phyloP scores from a whole-genome alignment of 345 rosid genomes.

The Theobroma cacao region DNA sequence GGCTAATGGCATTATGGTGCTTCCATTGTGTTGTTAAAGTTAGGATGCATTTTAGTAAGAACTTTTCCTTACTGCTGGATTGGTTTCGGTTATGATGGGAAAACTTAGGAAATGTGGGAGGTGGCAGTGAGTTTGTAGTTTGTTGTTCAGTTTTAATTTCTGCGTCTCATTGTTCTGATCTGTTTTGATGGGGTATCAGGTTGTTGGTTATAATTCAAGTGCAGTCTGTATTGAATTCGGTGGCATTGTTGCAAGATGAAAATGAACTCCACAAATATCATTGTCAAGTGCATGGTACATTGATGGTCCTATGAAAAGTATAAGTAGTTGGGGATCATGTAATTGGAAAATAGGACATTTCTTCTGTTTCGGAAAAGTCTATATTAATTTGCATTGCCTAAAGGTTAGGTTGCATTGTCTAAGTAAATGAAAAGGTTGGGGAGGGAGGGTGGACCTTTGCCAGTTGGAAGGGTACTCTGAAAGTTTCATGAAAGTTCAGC shows the following conservation, averaged over 20 bases:
- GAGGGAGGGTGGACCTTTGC: neutral
- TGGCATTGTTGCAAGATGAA: neutral
- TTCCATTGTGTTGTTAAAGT: no score
- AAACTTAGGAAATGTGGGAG: no score
- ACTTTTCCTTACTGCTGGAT: no score
- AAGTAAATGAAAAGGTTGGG: neutral
- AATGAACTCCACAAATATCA: neutral
- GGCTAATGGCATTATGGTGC: no score
- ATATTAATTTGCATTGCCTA: neutral
- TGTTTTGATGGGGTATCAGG: neutral
- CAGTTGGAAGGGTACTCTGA: neutral
- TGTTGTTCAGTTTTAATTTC: neutral
- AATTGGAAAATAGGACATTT: neutral
- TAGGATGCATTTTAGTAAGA: neutral
- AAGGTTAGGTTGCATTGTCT: neutral
- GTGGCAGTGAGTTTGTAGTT: neutral
- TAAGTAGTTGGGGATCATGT: neutral
- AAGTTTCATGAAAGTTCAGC: neutral
- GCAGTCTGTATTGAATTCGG: neutral
- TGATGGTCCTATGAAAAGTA: neutral
- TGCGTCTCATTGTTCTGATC: constrained; percentile 1
- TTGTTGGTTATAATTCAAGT: neutral
- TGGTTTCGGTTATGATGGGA: no score
- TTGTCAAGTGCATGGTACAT: neutral
- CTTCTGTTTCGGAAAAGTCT: neutral